These are phyloP conservation scores for Sordariomycetes sp. DNA, from an alignment of 2,329 filamentous ascomycete species.

Conservation along the genomic window DNA sequence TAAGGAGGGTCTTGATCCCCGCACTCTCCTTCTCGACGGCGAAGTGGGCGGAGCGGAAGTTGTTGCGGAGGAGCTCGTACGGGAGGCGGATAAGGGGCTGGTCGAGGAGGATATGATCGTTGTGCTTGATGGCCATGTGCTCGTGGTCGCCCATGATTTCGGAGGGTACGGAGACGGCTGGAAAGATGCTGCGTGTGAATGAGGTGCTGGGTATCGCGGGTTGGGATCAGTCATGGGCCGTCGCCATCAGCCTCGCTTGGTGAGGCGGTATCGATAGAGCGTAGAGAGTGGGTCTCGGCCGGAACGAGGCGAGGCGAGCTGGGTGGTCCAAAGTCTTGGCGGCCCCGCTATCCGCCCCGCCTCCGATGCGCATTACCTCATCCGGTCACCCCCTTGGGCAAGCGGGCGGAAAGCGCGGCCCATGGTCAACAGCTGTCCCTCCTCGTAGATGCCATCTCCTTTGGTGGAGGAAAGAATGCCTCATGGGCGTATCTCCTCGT, in stretches of 20 bases:
- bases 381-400: not conserved
- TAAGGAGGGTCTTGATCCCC: conserved; percentile 45
- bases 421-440: not conserved
- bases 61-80: conserved; percentile 83
- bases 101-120: conserved; percentile 68
- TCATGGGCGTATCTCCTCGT: not conserved
- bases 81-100: conserved; percentile 89
- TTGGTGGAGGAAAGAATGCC: not conserved
- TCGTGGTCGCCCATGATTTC: conserved; percentile 42
- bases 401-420: not conserved
- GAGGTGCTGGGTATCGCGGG: not conserved
- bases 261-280: not conserved
- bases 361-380: not conserved
- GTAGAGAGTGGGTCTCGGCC: not conserved
- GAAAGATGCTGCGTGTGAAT: not conserved
- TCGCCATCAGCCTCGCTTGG: not conserved
- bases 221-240: not conserved
- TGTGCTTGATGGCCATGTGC: conserved; percentile 58
- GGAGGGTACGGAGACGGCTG: not conserved
- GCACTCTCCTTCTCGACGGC: conserved; percentile 59
- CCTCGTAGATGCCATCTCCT: not conserved
- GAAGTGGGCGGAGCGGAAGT: conserved; percentile 77
- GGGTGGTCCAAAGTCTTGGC: not conserved
- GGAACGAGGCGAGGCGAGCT: not conserved
- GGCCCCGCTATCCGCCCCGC: not conserved